Base-by-base conservation (phyloP, 2,329 filamentous ascomycete genomes). In the Xylariaceae sp. region DNA sequence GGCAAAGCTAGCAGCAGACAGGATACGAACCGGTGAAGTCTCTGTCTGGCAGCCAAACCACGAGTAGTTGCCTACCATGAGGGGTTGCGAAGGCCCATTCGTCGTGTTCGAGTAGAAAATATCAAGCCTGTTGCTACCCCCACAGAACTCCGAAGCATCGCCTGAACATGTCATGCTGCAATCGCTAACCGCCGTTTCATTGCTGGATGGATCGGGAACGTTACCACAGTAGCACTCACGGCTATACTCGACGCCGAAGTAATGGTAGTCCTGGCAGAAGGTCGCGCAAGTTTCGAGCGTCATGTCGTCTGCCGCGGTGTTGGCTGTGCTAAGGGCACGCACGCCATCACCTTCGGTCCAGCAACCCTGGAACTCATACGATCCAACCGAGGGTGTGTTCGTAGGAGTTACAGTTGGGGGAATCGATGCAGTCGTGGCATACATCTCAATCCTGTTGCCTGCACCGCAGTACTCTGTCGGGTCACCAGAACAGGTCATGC, bases 321-420 rank as follows among this genome's bases (percentile, higher is more conserved):
- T 35, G 27, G 58, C 55, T 16, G 59, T 58, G 19, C 49, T 45
- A 10, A 72, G 62, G 3, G 68, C 67, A 12, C 69, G 63, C 20
- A 54, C 60, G 4, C 60, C 61, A 8, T 57, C 47, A 11, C 64
- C 62, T 45, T 73, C 68, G 3, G 61, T 64, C 62, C 66, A 71
- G 60, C 70, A 74, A 25, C 70, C 70, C 14, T 66, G 57, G 19
- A 69, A 56, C 6, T 56, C 56, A 51, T 65, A 70, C 23, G 55
- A 51, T 5, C 55, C 47, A 6, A 65, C 50, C 7, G 58, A 61
- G 1, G 66, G 61, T 37, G 58, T 59, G 32, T 67, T 56, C n/a
- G 52, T 50, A 4, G 54, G 52, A 3, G 55, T 50, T 2, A 53
- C 41, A 17, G 40, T 54, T 5, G 54, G 37, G 7, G 50, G 45